Percentiles rank a stretch among this genome's conserved stretches.
These are phyloP conservation scores for Candida ponderosae DNA, from an alignment of 805 yeast genomes.

Conservation along the genomic window DNA sequence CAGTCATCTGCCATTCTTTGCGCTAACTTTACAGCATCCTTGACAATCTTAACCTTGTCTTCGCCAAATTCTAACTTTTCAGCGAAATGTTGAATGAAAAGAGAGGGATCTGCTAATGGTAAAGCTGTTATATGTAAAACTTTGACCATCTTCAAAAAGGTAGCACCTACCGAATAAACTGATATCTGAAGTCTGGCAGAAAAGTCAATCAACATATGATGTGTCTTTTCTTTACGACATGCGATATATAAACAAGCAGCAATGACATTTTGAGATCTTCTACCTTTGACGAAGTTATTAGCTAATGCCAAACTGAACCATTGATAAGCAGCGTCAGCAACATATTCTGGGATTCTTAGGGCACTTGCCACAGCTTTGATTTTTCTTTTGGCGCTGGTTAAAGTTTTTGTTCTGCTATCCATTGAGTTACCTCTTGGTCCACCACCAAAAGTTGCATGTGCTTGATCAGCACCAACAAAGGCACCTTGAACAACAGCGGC, in stretches of 20 bases:
- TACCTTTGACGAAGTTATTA: conserved; percentile 92
- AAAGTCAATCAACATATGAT: conserved; percentile 94
- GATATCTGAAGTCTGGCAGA: conserved; percentile 84
- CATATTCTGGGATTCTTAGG: conserved; percentile 72
- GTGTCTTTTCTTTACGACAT: conserved; percentile 85
- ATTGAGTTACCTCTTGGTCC: conserved; percentile 62
- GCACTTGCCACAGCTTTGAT: conserved; percentile 76
- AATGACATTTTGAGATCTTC: conserved; percentile 89
- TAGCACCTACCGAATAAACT: conserved; percentile 92
- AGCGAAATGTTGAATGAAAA: conserved; percentile 91
- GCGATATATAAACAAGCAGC: conserved; percentile 94
- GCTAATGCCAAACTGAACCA: conserved; percentile 87
- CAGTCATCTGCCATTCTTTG: conserved; percentile 91
- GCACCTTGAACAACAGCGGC: conserved; percentile 96
- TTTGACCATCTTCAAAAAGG: conserved; percentile 89
- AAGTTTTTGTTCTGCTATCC: conserved; percentile 85
- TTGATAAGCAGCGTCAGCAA: conserved; percentile 78
- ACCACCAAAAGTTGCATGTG: conserved; percentile 60
- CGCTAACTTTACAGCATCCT: conserved; percentile 82
- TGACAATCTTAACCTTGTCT: conserved; percentile 63
- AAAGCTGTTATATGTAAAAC: conserved; percentile 65
- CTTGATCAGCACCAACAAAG: conserved; percentile 82
- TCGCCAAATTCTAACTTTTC: conserved; percentile 79
- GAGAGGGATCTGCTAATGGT: conserved; percentile 90
- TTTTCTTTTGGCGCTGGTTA: conserved; percentile 74